These are phyloP conservation scores for Solanum chacoense DNA, from an alignment of 305 asterid species.

Conservation along the genomic window DNA sequence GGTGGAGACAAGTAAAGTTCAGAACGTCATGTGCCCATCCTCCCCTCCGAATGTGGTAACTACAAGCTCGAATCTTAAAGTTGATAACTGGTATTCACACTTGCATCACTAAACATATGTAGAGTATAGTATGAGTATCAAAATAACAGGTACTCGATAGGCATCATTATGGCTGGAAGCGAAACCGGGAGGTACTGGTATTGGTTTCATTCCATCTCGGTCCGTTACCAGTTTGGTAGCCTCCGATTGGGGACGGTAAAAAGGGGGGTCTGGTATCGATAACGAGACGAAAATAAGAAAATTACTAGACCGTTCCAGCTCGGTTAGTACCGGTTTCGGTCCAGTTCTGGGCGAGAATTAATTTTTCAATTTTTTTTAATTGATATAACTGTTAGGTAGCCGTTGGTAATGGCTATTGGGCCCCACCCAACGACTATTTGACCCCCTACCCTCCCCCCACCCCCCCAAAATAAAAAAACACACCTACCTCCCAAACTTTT, in stretches of 20 bases:
- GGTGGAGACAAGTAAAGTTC: neutral
- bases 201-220: neutral
- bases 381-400: too few relatives aligned
- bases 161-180: neutral
- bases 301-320: neutral
- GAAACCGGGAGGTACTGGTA: too few relatives aligned
- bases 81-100: neutral
- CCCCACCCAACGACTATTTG: too few relatives aligned
- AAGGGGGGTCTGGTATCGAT: neutral
- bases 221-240: neutral
- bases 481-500: too few relatives aligned
- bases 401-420: too few relatives aligned
- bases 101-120: neutral
- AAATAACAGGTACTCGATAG: too few relatives aligned
- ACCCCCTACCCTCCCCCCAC: neutral
- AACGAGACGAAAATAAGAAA: neutral
- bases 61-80: rapidly evolving
- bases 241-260: neutral
- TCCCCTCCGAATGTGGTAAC: neutral
- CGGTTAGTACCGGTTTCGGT: too few relatives aligned
- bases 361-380: too few relatives aligned
- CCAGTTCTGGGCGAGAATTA: too few relatives aligned
- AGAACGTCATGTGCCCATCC: neutral
- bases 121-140: neutral
- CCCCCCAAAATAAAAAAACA: too few relatives aligned